Evolutionary conservation across 139 green algal species (phyloP).

Genomic region (Asterochloris erici): DNA sequence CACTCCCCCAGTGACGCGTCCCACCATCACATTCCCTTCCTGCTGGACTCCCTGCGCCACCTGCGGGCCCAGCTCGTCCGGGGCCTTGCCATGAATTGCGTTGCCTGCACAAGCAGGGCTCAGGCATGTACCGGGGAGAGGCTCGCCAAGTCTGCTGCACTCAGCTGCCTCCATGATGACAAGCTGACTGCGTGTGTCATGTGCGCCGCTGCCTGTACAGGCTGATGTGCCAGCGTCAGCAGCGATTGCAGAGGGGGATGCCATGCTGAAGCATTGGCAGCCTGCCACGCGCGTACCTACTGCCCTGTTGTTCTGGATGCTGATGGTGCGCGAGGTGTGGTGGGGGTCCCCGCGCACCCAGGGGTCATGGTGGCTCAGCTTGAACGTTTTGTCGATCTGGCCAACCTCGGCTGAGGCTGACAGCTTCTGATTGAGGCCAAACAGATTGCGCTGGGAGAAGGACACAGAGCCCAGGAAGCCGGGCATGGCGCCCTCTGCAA

Average conservation of each 20-base stretch:
- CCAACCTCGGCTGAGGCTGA: slow-evolving; percentile 69
- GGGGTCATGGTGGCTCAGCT: slow-evolving; percentile 88
- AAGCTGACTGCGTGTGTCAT: no score
- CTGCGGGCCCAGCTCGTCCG: slow-evolving; percentile 32
- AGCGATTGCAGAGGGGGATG: no score
- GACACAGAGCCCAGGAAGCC: slow-evolving; percentile 82
- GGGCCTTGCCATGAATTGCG: slow-evolving; percentile 37
- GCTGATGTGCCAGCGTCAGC: no score
- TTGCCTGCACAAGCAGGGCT: background rate
- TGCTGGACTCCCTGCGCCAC: background rate
- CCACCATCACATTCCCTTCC: slow-evolving; percentile 53
- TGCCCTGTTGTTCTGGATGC: slow-evolving; percentile 53
- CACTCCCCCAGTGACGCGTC: slow-evolving; percentile 50
- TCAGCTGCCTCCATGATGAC: no score
- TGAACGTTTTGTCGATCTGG: slow-evolving; percentile 84
- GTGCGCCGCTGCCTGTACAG: no score
- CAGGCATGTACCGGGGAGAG: no score
- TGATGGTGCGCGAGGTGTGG: slow-evolving; percentile 82
- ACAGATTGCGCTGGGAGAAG: slow-evolving; percentile 89
- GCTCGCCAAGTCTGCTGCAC: no score
- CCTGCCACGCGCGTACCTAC: slow-evolving; percentile 35
- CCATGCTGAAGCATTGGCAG: background rate
- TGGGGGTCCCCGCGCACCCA: slow-evolving; percentile 86
- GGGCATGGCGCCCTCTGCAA: slow-evolving; percentile 62
- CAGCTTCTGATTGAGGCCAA: slow-evolving; percentile 89